Percentiles rank a stretch among this genome's conserved stretches.
Evolutionary conservation across 2,329 filamentous ascomycete species (phyloP).

Genomic region (Rhynchosporium graminicola): DNA sequence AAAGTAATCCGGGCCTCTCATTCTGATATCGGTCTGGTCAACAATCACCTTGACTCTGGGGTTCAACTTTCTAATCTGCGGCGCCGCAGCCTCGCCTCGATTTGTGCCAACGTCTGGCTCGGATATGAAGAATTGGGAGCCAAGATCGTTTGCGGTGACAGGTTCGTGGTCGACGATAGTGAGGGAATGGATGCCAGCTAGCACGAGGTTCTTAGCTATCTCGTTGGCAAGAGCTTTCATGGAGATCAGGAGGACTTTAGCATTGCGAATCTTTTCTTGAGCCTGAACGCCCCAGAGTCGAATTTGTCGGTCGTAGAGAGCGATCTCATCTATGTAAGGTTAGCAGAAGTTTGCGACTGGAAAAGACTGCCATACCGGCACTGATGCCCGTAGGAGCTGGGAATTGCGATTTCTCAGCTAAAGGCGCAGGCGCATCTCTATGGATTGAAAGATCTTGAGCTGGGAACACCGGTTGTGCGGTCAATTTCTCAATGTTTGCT

Average conservation of each 20-base stretch:
- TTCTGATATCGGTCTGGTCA: conserved; percentile 66
- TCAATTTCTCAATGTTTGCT: conserved; percentile 16
- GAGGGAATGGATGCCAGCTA: conserved; percentile 87
- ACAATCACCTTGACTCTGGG: conserved; percentile 78
- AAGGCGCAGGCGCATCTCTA: conserved; percentile 12
- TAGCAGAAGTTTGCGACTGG: conserved; percentile 11
- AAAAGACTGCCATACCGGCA: conserved; percentile 40
- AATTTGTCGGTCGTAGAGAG: conserved; percentile 95
- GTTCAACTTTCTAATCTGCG: conserved; percentile 83
- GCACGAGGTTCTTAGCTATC: conserved; percentile 94
- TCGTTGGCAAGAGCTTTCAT: conserved; percentile 89
- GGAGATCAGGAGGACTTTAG: conserved; percentile 86
- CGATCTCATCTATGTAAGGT: conserved; percentile 75
- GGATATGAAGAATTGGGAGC: conserved; percentile 78
- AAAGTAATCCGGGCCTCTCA: conserved; percentile 74
- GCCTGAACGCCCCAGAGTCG: conserved; percentile 95
- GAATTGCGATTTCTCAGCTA: conserved; percentile 6
- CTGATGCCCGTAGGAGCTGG: conserved; percentile 38
- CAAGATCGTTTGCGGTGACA: conserved; percentile 78
- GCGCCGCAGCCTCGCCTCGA: conserved; percentile 77
- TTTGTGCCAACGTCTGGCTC: conserved; percentile 73
- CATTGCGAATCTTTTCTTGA: conserved; percentile 86
- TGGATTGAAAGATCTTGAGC: conserved; percentile 17
- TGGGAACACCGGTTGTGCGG: background rate
- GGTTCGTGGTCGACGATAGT: conserved; percentile 80